Evolutionary conservation across 2,329 filamentous ascomycete species (phyloP).

Genomic region (Talaromyces sp.): DNA sequence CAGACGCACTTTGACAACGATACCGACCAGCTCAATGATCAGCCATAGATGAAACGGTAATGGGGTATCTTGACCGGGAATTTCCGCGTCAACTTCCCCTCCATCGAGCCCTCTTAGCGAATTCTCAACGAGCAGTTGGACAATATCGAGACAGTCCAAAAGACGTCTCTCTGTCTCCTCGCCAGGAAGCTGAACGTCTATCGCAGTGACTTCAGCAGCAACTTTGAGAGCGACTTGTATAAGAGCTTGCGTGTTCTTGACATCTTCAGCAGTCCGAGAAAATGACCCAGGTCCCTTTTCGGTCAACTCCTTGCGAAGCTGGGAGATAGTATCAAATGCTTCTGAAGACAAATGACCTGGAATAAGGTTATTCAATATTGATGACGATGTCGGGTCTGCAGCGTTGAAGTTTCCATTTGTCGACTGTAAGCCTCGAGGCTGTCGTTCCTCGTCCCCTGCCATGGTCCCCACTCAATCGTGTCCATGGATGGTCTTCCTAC

Average conservation of each 20-base stretch:
- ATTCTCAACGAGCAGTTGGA: conserved; percentile 70
- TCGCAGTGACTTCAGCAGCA: conserved; percentile 50
- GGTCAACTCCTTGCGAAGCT: conserved; percentile 65
- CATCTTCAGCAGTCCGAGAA: conserved; percentile 58
- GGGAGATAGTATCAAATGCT: conserved; percentile 67
- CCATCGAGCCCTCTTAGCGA: conserved; percentile 61
- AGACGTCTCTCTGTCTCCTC: conserved; percentile 37
- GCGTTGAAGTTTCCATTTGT: conserved; percentile 23
- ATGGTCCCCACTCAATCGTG: conserved; percentile 20
- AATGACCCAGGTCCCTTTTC: conserved; percentile 42
- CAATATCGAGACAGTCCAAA: conserved; percentile 71
- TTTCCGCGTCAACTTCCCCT: conserved; percentile 61
- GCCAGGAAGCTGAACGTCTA: conserved; percentile 59
- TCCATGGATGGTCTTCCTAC: conserved; percentile 12
- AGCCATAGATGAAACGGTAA: conserved; percentile 55
- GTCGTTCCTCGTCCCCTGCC: conserved; percentile 25
- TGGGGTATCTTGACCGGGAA: conserved; percentile 47
- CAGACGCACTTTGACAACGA: conserved; percentile 44
- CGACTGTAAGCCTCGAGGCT: conserved; percentile 17
- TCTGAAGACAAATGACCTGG: conserved; percentile 73
- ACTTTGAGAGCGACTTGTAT: conserved; percentile 80
- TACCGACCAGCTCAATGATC: conserved; percentile 49
- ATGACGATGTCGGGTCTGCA: conserved; percentile 51
- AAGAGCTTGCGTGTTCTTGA: conserved; percentile 77
- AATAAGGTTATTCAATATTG: conserved; percentile 82